Base-by-base conservation (phyloP, 495 filamentous ascomycete genomes). In the Xylaria curta region DNA sequence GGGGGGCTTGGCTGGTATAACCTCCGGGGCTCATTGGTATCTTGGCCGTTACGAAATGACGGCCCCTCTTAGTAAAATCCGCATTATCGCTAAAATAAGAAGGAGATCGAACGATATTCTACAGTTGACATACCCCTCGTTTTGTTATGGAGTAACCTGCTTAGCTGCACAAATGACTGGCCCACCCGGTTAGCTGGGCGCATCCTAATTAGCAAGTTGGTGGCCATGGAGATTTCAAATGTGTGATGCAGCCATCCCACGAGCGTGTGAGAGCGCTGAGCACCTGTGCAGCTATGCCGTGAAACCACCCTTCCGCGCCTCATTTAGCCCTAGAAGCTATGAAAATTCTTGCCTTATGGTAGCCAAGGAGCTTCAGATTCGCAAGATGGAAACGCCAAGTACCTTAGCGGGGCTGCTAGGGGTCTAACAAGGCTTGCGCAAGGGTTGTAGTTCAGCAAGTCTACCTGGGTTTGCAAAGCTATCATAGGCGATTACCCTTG, bases 11-110 rank as follows among this genome's bases (percentile, higher is more conserved):
- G 63, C 63, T 53, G 1, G 28, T 26, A 49, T n/a, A 47, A 10
- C n/a, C 12, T 33, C 38, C 60, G 13, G 40, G 62, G 24, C 12
- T n/a, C 15, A 53, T 66, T 66, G 63, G 63, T 19, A 38, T 17
- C 63, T 66, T 66, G 63, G 63, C 63, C 63, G 63, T 66, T 66
- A 66, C 63, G 38, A 53, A 66, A 51, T 53, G 46, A 51, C 63
- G n/a, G 46, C 44, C 46, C 63, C 46, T 53, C 33, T 26, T 66
- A 38, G 3, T 47, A 21, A 12, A 31, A 26, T 21, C 36, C 60
- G 38, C 19, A 13, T 26, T 63, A 38, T 46, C 7, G 38, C 60
- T 42, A 21, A 28, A 53, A 66, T 10, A 8, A 10, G 63, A 36
- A 51, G n/a, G 38, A 49, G 53, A 51, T 53, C 63, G 63, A 54